These are phyloP conservation scores for Brassica balearica DNA, from an alignment of 441 rosid species.

Conservation along the genomic window DNA sequence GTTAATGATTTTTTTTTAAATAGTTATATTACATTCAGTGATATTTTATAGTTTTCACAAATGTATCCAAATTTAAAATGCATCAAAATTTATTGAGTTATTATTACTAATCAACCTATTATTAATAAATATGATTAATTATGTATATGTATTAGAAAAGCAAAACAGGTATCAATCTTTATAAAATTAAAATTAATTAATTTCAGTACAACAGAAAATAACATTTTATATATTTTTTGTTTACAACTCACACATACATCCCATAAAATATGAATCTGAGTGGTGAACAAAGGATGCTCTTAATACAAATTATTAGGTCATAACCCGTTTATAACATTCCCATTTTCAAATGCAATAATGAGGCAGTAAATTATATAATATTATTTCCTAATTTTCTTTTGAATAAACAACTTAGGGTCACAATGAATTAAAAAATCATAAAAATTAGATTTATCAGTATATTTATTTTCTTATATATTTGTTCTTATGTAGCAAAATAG, in stretches of 20 bases:
- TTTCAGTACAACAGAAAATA: not conserved
- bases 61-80: not conserved
- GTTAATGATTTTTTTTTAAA: not conserved
- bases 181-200: not conserved
- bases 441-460: not conserved
- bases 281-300: not conserved
- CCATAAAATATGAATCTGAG: not conserved
- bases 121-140: not conserved
- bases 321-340: not conserved
- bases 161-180: not conserved
- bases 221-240: not conserved
- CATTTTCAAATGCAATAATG: not conserved
- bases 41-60: not conserved
- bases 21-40: not conserved
- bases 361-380: not conserved
- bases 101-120: not conserved
- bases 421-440: too few relatives aligned
- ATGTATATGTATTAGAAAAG: not conserved
- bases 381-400: not conserved
- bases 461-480: constrained; percentile 5
- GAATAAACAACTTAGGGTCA: not conserved
- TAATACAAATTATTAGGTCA: not conserved
- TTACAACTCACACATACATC: not conserved
- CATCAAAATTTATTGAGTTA: not conserved
- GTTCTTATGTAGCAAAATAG: constrained; percentile 14